These are phyloP conservation scores for Cyberlindnera mycetangii DNA, from an alignment of 805 yeast species.

Conservation along the genomic window DNA sequence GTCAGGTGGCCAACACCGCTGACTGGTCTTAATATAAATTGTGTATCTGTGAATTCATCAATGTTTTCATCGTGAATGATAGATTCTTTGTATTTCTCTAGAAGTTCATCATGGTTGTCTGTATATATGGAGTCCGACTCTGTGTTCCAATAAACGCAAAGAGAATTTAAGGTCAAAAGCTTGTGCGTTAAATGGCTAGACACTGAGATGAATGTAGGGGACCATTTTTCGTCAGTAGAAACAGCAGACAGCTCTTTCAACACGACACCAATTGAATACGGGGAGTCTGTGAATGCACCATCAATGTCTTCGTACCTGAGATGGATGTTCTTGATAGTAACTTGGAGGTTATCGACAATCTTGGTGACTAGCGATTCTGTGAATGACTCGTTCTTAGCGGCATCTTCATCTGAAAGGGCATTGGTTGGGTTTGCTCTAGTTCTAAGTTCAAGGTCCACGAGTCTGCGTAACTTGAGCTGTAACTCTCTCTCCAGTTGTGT, in stretches of 20 bases:
- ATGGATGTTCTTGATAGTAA: constrained; percentile 89
- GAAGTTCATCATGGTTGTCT: constrained; percentile 46
- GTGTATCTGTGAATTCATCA: constrained; percentile 35
- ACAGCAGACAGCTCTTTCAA: constrained; percentile 87
- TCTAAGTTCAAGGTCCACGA: constrained; percentile 59
- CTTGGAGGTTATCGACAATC: constrained; percentile 87
- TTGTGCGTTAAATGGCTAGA: constrained; percentile 68
- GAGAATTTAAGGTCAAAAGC: constrained; percentile 65
- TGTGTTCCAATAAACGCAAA: constrained; percentile 85
- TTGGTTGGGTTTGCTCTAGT: constrained; percentile 43
- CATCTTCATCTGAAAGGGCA: constrained; percentile 34
- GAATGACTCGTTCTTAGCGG: constrained; percentile 69
- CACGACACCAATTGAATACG: constrained; percentile 81
- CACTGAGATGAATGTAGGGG: constrained; percentile 77
- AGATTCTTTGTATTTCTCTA: constrained; percentile 45
- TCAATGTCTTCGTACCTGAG: constrained; percentile 83
- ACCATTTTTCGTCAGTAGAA: constrained; percentile 83
- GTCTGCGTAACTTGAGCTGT: constrained; percentile 59
- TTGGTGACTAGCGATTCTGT: constrained; percentile 85
- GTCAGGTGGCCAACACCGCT: constrained; percentile 83
- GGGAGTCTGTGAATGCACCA: constrained; percentile 62
- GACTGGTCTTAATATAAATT: constrained; percentile 78
- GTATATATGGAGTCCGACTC: constrained; percentile 47
- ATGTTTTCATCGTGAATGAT: constrained; percentile 34
- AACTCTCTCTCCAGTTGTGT: constrained; percentile 62